phyloP scores from a whole-genome alignment of 208 protist species.

The Trypanosoma vivax region DNA sequence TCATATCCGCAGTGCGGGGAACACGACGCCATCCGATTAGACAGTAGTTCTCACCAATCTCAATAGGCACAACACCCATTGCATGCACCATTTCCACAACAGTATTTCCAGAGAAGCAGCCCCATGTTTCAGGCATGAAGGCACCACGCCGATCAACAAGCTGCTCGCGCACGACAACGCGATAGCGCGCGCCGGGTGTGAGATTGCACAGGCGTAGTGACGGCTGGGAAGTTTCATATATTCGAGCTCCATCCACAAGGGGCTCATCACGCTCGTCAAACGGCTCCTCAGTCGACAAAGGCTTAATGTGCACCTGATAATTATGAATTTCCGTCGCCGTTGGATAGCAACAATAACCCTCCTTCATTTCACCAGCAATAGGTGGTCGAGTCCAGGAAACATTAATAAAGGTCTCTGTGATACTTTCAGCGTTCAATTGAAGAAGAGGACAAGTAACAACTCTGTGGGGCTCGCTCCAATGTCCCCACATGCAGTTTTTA shows the following conservation, averaged over 20 bases:
- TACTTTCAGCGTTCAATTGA: constrained; percentile 38
- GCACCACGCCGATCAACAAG: constrained; percentile 45
- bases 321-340: constrained; percentile 66
- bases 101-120: constrained; percentile 39
- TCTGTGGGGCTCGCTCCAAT: constrained; percentile 63
- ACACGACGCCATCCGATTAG: constrained; percentile 72
- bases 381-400: constrained; percentile 65
- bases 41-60: constrained; percentile 90
- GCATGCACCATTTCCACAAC: constrained; percentile 69
- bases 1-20: constrained; percentile 12
- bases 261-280: constrained; percentile 80
- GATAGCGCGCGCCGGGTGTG: constrained; percentile 73
- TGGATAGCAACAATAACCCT: constrained; percentile 68
- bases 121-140: constrained; percentile 49
- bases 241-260: constrained; percentile 69
- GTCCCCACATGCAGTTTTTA: constrained; percentile 72
- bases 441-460: constrained; percentile 77
- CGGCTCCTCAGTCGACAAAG: constrained; percentile 49
- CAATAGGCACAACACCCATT: constrained; percentile 59
- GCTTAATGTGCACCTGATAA: constrained; percentile 81
- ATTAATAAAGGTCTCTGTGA: constrained; percentile 84
- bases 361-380: constrained; percentile 5
- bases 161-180: constrained; percentile 79
- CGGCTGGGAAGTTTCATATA: constrained; percentile 88
- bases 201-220: constrained; percentile 77